These are phyloP conservation scores for Nymphaea thermarum DNA, from an alignment of 164 flowering plant genomes.

Conservation along the genomic window DNA sequence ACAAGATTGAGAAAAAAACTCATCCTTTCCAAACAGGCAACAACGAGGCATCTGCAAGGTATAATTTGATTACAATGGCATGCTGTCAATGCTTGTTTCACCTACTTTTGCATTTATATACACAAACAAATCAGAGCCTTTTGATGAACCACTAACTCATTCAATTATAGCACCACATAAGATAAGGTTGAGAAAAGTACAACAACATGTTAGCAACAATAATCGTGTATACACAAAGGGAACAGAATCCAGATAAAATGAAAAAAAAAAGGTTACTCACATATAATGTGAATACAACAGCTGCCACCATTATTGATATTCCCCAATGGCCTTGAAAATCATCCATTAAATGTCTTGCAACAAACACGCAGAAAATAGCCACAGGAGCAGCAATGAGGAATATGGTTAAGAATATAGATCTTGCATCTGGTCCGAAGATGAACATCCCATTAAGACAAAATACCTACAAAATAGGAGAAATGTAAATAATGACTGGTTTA, in stretches of 20 bases:
- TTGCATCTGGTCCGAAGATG: constrained; percentile 95
- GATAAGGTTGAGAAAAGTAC: no score
- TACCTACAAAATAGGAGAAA: constrained; percentile 37
- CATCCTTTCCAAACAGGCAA: no score
- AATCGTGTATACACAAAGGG: not conserved
- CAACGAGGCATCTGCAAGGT: no score
- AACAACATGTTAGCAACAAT: no score
- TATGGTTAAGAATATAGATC: constrained; percentile 69
- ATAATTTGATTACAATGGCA: no score
- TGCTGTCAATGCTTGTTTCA: no score
- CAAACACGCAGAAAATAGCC: constrained; percentile 62
- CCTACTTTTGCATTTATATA: no score
- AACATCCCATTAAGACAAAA: constrained; percentile 82
- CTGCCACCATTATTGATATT: constrained; percentile 55
- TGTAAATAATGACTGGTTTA: not conserved
- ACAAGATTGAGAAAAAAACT: no score
- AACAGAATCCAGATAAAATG: not conserved
- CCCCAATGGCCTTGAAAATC: constrained; percentile 53
- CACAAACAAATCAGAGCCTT: not conserved
- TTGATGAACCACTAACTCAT: not conserved
- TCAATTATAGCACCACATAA: not conserved
- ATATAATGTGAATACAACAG: constrained; percentile 53
- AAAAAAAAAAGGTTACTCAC: constrained; percentile 28
- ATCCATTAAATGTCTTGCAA: constrained; percentile 77
- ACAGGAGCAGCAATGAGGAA: constrained; percentile 80